Percentiles rank a stretch among this genome's conserved stretches.
These are phyloP conservation scores for Rostrohypoxylon terebratum DNA, from an alignment of 495 filamentous ascomycete species.

Conservation along the genomic window DNA sequence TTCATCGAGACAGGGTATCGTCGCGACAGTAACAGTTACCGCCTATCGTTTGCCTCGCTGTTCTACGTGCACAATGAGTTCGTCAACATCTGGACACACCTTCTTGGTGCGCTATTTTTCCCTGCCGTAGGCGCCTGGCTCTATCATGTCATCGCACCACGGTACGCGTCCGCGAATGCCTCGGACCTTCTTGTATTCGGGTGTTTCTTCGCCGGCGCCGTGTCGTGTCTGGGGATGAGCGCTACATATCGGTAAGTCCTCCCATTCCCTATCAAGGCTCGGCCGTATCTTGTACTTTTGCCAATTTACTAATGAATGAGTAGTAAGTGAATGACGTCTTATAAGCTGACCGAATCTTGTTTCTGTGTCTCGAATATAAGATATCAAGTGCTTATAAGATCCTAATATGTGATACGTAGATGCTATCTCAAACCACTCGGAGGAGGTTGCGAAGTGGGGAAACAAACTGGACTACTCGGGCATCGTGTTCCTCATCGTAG, in stretches of 20 bases:
- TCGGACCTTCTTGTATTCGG: conserved; percentile 77
- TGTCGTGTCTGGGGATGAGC: conserved; percentile 84
- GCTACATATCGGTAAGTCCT: conserved; percentile 67
- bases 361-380: not conserved
- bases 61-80: conserved; percentile 79
- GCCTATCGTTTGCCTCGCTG: conserved; percentile 50
- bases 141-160: conserved; percentile 64
- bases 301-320: conserved; percentile 25
- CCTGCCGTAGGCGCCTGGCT: conserved; percentile 52
- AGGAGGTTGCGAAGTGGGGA: conserved; percentile 58
- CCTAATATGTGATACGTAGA: conserved; percentile 40
- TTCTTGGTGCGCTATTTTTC: conserved; percentile 71
- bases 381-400: not conserved
- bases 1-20: conserved; percentile 60
- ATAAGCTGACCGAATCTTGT: not conserved
- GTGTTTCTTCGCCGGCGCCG: conserved; percentile 83
- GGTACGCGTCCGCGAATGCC: conserved; percentile 72
- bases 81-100: conserved; percentile 95
- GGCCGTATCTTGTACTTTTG: not conserved
- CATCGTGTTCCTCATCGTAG: conserved; percentile 88
- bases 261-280: not conserved
- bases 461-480: conserved; percentile 87
- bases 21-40: conserved; percentile 53
- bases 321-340: conserved; percentile 29
- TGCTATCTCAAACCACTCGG: conserved; percentile 57